Conservation (phyloP, 352 stramenopile species). For the Phytophthora meadii region DNA sequence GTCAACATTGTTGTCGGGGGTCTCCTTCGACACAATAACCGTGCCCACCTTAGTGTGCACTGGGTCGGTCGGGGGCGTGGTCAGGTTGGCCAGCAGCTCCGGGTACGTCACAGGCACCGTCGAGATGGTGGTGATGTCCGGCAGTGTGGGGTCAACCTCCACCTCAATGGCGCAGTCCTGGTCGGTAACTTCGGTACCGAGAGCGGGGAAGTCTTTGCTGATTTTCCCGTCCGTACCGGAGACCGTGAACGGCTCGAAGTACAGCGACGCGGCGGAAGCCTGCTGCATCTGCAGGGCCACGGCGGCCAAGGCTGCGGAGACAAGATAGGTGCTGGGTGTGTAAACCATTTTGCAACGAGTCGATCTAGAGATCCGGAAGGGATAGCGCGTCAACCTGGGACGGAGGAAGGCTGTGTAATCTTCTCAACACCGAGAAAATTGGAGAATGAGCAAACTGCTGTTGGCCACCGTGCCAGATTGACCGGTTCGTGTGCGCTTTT, state of each 20-base stretch:
- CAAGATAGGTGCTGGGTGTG: constrained; percentile 35
- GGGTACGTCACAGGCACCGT: constrained; percentile 20
- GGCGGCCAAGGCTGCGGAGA: constrained; percentile 28
- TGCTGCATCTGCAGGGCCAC: constrained; percentile 38
- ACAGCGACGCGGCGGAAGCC: constrained; percentile 22
- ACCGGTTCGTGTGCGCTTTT: not conserved
- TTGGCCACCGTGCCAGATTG: not conserved
- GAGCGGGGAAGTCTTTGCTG: too few relatives aligned
- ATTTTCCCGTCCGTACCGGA: too few relatives aligned
- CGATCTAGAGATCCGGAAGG: constrained; percentile 8
- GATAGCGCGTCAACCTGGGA: constrained; percentile 24
- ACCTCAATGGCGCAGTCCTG: constrained; percentile 19
- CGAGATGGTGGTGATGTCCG: constrained; percentile 32
- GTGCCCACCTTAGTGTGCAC: constrained; percentile 33
- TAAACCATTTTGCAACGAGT: constrained; percentile 30
- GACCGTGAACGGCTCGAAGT: constrained; percentile 18
- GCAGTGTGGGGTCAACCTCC: constrained; percentile 33
- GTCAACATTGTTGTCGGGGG: constrained; percentile 6
- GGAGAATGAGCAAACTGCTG: constrained; percentile 15
- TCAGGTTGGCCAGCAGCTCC: constrained; percentile 28
- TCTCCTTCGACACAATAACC: constrained; percentile 18
- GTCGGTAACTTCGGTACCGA: constrained; percentile 18
- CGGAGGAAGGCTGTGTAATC: constrained; percentile 32
- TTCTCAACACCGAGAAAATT: constrained; percentile 38
- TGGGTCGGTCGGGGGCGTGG: constrained; percentile 19